phyloP scores from a whole-genome alignment of 129 eudicot genomes.

The Rutidosis leptorrhynchoides region DNA sequence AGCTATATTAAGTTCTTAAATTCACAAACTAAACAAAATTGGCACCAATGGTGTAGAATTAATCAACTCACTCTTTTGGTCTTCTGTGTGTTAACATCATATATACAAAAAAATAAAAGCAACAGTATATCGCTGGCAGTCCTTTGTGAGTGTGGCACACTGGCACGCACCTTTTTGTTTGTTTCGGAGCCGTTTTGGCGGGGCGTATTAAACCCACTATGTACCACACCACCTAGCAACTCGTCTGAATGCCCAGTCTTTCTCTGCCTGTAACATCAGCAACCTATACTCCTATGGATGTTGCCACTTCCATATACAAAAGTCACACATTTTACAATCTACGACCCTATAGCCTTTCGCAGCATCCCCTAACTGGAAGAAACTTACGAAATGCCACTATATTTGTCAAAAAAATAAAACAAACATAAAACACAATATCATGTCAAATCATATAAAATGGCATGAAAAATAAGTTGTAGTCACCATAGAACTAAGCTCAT shows the following conservation, averaged over 20 bases:
- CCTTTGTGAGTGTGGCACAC: no score
- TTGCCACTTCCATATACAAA: slow-evolving; percentile 20
- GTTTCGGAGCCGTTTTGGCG: no score
- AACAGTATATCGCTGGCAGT: no score
- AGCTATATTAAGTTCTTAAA: no score
- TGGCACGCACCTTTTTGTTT: no score
- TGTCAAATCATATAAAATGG: slow-evolving; percentile 12
- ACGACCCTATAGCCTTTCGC: no score
- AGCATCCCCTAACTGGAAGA: slow-evolving; percentile 13
- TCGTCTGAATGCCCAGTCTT: slow-evolving; percentile 25
- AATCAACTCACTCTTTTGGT: no score
- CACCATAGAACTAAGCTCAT: background rate
- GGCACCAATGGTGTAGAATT: no score
- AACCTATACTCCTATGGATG: background rate
- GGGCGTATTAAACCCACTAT: slow-evolving; percentile 27
- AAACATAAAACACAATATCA: background rate
- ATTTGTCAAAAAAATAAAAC: slow-evolving; percentile 10
- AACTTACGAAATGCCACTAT: slow-evolving; percentile 24
- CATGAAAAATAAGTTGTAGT: slow-evolving; percentile 6
- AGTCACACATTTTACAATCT: slow-evolving; percentile 13
- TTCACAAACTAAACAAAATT: no score
- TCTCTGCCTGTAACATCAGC: background rate
- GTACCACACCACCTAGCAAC: slow-evolving; percentile 25
- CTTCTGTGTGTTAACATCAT: no score
- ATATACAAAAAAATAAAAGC: no score